Evolutionary conservation across 2,329 filamentous ascomycete genomes (phyloP), one percentile per base, ranked within the genome.

Genomic region (Aspergillus clavatus): DNA sequence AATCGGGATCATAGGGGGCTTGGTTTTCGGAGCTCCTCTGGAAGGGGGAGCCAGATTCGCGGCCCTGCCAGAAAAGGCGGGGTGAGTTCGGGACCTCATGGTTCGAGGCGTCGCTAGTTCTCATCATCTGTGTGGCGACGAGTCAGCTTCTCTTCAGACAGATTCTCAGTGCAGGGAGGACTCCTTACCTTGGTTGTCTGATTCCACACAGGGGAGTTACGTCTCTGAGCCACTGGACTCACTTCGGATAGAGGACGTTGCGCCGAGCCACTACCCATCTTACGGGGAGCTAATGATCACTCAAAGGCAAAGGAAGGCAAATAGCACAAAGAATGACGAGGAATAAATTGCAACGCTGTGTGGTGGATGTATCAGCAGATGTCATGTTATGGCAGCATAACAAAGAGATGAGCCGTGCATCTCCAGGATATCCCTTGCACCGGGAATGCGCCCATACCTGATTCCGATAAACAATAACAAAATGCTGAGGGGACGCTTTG

Each of bases 171-270:
- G 18, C 18, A 22, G 26, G 16, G 8, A 12, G 16, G 36, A n/a
- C n/a, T n/a, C n/a, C 68, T 67, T 76, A 90, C 86, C 79, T 86
- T 89, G 47, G 73, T 76, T 50, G 72, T 68, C 67, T 90, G 86
- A 60, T 86, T 89, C 81, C 85, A 95, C 74, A 86, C 94, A 42
- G 90, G 89, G 40, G 90, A 96, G 73, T 97, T 97, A 60, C 90
- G 81, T 65, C 91, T 82, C 68, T 83, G 84, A 70, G 90, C 88
- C 51, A 86, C 86, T 42, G 87, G 86, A 57, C 86, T 88, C 62
- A 98, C 83, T 73, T 98, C 93, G 51, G 89, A 87, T 54, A 98
- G 79, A 47, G 93, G 87, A 59, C 86, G 83, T 62, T 84, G 80
- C 78, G 67, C 68, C 46, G 67, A 71, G 60, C 78, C 75, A 65